Base-by-base conservation (phyloP, 225 moss, liverwort and hornwort genomes). In the Bryoerythrophyllum caledonicum region DNA sequence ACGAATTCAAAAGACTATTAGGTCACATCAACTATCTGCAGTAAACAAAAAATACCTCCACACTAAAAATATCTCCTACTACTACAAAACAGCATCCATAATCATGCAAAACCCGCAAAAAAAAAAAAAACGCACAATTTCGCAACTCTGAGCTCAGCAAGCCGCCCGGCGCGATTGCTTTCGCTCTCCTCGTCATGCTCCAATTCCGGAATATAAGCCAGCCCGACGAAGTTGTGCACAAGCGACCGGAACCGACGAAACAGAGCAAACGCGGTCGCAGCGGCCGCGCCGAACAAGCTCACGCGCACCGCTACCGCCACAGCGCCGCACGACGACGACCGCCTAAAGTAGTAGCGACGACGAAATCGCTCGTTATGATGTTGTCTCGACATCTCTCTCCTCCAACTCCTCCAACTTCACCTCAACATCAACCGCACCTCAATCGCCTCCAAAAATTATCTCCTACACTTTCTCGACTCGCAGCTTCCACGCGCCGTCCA, bases 141-240 rank as follows among this genome's bases (percentile, higher is more conserved):
- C 20, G 89, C 89, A 82, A 93, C 89, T 67, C 82, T 85, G 60
- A 86, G 91, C 78, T 93, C 93, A 28, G 93, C 93, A 28, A 87
- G 85, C 26, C 93, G 84, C 30, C 91, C 86, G 27, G 93, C 93
- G 76, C 87, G 91, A 74, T 85, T 80, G 43, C 65, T 82, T 61
- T 88, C 87, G 56, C 75, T 80, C 65, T 88, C 77, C 65, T 80
- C 85, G n/a, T 78, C 82, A 68, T 79, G 72, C 37, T 89, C 91
- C 71, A 89, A 72, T 67, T 83, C 79, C 26, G 46, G 71, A 72
- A 73, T 28, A 51, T 74, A 81, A 72, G 86, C 76, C 34, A 81
- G 72, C 21, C 44, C 60, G 54, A 86, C 85, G 54, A 86, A 68
- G 46, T 20, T 86, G 72, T 74, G 72, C 70, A 86, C 60, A 23